These are phyloP conservation scores for Cladorrhinum sp. DNA, from an alignment of 2,329 filamentous ascomycete species.

Conservation along the genomic window DNA sequence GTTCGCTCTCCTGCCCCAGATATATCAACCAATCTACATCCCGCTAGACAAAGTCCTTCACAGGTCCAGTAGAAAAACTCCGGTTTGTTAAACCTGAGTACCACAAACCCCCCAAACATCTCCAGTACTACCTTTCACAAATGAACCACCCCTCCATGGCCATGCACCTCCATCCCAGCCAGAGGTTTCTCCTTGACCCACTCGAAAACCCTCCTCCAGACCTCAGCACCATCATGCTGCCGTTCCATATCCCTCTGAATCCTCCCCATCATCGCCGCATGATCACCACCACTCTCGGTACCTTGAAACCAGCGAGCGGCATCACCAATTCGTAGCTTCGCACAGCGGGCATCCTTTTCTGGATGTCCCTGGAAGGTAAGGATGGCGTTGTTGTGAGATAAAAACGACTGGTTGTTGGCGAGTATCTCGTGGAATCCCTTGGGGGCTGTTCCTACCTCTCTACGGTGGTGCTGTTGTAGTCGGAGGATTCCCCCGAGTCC, in stretches of 20 bases:
- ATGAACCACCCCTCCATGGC: neutral
- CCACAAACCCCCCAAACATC: neutral
- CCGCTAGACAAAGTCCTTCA: no score
- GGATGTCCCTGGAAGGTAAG: constrained; percentile 46
- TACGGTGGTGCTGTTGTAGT: constrained; percentile 43
- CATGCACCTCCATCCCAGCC: neutral
- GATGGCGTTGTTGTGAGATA: constrained; percentile 38
- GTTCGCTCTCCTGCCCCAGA: no score
- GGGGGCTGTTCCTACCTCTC: constrained; percentile 36
- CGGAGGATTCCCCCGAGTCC: constrained; percentile 23
- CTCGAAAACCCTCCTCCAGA: constrained; percentile 37
- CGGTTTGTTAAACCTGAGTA: neutral
- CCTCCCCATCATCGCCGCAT: constrained; percentile 31
- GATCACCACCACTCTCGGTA: constrained; percentile 32
- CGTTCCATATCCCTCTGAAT: constrained; percentile 31
- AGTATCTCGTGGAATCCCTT: constrained; percentile 36
- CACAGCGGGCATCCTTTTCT: constrained; percentile 41
- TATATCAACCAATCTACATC: no score
- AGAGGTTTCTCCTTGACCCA: constrained; percentile 26
- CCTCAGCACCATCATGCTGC: constrained; percentile 37
- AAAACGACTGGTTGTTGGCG: constrained; percentile 38
- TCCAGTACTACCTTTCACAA: neutral
- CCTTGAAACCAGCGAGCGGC: constrained; percentile 38
- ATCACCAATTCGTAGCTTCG: constrained; percentile 38
- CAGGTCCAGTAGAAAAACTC: neutral